phyloP scores from a whole-genome alignment of 495 filamentous ascomycete species.

The Neurospora cerealis region DNA sequence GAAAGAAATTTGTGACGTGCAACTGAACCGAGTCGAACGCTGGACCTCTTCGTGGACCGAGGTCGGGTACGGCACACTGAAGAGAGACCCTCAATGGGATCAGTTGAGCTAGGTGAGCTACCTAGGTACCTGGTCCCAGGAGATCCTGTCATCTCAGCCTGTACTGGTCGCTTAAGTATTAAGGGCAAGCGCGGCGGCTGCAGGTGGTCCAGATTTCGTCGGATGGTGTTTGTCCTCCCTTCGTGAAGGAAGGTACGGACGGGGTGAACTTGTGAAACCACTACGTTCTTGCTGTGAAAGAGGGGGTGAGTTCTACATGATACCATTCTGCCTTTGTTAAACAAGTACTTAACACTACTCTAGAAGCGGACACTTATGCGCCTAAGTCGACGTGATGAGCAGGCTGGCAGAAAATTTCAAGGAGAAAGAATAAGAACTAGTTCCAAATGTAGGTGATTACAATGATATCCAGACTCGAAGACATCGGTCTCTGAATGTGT shows the following conservation, averaged over 20 bases:
- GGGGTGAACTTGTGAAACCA: background rate
- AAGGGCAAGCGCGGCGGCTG: background rate
- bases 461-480: background rate
- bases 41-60: background rate
- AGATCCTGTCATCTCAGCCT: background rate
- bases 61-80: background rate
- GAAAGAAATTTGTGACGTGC: background rate
- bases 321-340: background rate
- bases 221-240: background rate
- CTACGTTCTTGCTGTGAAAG: background rate
- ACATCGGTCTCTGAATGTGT: background rate
- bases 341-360: background rate
- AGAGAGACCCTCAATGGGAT: background rate
- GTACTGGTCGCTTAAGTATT: background rate
- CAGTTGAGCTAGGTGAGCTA: background rate
- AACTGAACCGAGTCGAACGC: background rate
- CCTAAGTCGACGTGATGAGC: background rate
- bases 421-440: background rate
- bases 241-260: background rate
- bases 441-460: background rate
- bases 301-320: background rate
- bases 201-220: background rate
- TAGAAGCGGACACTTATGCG: background rate
- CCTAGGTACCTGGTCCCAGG: background rate
- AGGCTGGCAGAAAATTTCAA: background rate